Conservation (phyloP, 2,329 filamentous ascomycete species). For the Juglanconis juglandina region DNA sequence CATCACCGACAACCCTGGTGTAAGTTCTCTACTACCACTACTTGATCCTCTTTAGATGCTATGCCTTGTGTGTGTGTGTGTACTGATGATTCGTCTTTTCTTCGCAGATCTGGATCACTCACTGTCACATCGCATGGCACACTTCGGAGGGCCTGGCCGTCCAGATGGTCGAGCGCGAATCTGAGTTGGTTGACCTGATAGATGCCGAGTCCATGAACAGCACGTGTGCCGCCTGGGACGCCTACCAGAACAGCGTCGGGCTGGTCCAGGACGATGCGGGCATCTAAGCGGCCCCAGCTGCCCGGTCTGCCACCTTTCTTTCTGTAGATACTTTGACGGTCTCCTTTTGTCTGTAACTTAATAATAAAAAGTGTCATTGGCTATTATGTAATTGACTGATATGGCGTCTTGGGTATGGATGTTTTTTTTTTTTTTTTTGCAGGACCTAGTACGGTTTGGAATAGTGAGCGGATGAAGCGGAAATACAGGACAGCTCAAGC, state of each 20-base stretch:
- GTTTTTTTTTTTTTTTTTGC: too few species aligned
- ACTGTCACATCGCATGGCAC: conserved; percentile 32
- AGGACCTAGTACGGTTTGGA: too few species aligned
- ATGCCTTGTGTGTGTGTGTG: too few species aligned
- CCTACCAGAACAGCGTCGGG: not conserved
- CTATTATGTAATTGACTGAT: not conserved
- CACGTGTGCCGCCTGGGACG: conserved; percentile 11
- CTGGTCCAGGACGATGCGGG: conserved; percentile 12
- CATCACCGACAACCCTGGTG: conserved; percentile 30
- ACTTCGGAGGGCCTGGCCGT: conserved; percentile 33
- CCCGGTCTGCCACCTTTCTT: not conserved
- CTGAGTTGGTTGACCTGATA: conserved; percentile 19
- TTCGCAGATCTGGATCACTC: conserved; percentile 26
- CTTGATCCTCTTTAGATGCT: too few species aligned
- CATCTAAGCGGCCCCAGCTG: not conserved
- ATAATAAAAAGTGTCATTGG: too few species aligned
- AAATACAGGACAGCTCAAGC: too few species aligned
- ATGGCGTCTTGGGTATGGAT: too few species aligned
- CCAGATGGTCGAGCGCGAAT: conserved; percentile 31
- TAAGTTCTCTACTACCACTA: not conserved
- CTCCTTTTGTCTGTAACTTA: not conserved
- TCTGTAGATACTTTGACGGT: conserved; percentile 6
- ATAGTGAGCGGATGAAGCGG: too few species aligned
- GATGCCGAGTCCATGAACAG: conserved; percentile 5
- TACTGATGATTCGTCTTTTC: too few species aligned